Evolutionary conservation across 176 grass and related monocot species (phyloP), one percentile per base, ranked within the genome.

Genomic region (Elaeis guineensis): DNA sequence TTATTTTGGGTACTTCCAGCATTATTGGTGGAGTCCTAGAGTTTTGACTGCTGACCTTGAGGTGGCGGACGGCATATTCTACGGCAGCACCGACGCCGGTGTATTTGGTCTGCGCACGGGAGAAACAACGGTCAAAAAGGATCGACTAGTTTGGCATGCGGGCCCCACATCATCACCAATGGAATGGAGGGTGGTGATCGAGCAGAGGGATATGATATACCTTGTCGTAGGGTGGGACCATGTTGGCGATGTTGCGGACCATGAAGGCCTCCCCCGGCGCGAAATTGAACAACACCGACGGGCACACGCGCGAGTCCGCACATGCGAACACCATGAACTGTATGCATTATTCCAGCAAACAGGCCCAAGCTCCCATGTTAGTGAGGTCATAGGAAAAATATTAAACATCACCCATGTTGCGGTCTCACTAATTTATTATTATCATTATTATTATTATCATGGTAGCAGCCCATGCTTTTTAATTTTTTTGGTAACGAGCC

Each of bases 311-410:
- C 51, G 51, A 55, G 52, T 68, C 65, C 2, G 65, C 18, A 21
- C 65, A 68, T 22, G 65, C 65, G 26, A 68, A 68, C 65, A 68
- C 65, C 65, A 68, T 12, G 52, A 56, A 68, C 65, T 67, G 64
- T 51, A 55, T 19, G 0, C 52, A 54, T 50, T 2, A 0, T 17
- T 4, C 16, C 17, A 25, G 4, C 20, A 57, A 57, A 16, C 3
- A 3, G 24, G 55, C 25, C 28, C 5, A 57, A 25, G 20, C 22
- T 24, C 2, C 22, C 15, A 44, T 44, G 17, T 24, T 6, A 58
- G 20, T 5, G 56, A 28, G 15, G 21, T 5, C 19, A 58, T 14
- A 11, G 1, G 26, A 8, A 22, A n/a, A 16, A 3, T 17, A 25
- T 59, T n/a, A 16, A 19, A 25, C 2, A 20, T 19, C 1, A 59